Evolutionary conservation across 768 basidiomycete species (phyloP).

Genomic region (Cubamyces lactineus): DNA sequence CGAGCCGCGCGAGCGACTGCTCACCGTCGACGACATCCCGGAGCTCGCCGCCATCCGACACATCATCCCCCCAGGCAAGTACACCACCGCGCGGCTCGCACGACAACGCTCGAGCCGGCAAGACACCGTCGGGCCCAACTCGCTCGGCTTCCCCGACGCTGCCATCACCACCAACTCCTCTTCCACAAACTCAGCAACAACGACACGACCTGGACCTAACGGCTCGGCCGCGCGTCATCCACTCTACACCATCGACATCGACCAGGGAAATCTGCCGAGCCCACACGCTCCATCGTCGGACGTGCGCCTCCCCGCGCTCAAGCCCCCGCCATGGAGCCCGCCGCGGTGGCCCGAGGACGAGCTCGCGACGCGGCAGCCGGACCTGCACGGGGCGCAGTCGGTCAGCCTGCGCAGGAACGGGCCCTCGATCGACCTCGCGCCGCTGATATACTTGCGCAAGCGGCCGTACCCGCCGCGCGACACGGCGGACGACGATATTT

Average conservation of each 20-base stretch:
- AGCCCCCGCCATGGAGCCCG: slow-evolving; percentile 23
- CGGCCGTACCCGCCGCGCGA: slow-evolving; percentile 66
- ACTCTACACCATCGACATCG: slow-evolving; percentile 20
- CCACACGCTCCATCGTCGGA: slow-evolving; percentile 3
- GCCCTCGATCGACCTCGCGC: slow-evolving; percentile 49
- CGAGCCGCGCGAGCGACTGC: slow-evolving; percentile 28
- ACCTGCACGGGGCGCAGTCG: slow-evolving; percentile 26
- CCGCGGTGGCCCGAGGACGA: slow-evolving; percentile 22
- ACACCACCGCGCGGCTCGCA: slow-evolving; percentile 37
- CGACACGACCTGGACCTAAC: not conserved
- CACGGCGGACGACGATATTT: slow-evolving; percentile 69
- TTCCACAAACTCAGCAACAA: too few species aligned
- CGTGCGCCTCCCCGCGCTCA: slow-evolving; percentile 12
- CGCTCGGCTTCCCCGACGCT: not conserved
- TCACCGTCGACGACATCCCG: slow-evolving; percentile 38
- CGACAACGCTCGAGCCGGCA: slow-evolving; percentile 29
- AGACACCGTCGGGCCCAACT: not conserved
- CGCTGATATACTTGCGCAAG: slow-evolving; percentile 63
- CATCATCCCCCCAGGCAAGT: slow-evolving; percentile 36
- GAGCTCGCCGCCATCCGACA: slow-evolving; percentile 33
- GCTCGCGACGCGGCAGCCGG: slow-evolving; percentile 20
- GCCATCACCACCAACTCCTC: too few species aligned
- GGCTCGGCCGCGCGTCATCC: slow-evolving; percentile 6
- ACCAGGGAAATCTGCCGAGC: slow-evolving; percentile 2
- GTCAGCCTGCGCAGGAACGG: slow-evolving; percentile 16